Conservation (phyloP, 768 basidiomycete species). For the Clavaria fumosa region DNA sequence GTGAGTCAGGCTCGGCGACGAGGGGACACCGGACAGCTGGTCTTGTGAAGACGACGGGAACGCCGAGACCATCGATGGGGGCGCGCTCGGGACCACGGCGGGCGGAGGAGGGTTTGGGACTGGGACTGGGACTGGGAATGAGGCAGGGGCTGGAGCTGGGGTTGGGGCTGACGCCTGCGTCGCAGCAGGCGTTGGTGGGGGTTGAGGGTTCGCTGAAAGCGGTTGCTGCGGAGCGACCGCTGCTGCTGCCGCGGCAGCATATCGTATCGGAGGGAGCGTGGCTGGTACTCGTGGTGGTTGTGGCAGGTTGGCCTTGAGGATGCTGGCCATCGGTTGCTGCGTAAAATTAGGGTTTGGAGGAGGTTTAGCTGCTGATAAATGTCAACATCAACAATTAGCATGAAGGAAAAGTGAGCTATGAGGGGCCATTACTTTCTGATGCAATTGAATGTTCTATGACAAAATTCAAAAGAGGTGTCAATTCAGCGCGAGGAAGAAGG, state of each 20-base stretch:
- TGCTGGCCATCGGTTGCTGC: conserved; percentile 58
- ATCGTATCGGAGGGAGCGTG: conserved; percentile 66
- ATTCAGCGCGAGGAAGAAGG: conserved; percentile 6
- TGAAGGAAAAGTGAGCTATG: neutral
- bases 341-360: conserved; percentile 70
- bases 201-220: conserved; percentile 14
- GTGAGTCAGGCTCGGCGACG: conserved; percentile 78
- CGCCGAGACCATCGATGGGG: conserved; percentile 27
- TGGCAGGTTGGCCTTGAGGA: conserved; percentile 64
- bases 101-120: conserved; percentile 21
- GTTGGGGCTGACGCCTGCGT: conserved; percentile 19
- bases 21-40: conserved; percentile 30
- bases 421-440: conserved; percentile 33
- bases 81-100: no score
- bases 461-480: conserved; percentile 7
- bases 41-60: conserved; percentile 21
- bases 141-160: conserved; percentile 21
- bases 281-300: conserved; percentile 40
- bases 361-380: conserved; percentile 47
- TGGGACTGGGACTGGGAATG: conserved; percentile 20
- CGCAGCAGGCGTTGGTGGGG: conserved; percentile 14
- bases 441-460: conserved; percentile 44
- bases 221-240: conserved; percentile 24
- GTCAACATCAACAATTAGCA: conserved; percentile 11
- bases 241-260: conserved; percentile 81